A percentile compares a stretch with the other conserved stretches of the same genome.
Conservation (phyloP, 1,284 basidiomycete genomes). For the Apiotrichum veenhuisii region DNA sequence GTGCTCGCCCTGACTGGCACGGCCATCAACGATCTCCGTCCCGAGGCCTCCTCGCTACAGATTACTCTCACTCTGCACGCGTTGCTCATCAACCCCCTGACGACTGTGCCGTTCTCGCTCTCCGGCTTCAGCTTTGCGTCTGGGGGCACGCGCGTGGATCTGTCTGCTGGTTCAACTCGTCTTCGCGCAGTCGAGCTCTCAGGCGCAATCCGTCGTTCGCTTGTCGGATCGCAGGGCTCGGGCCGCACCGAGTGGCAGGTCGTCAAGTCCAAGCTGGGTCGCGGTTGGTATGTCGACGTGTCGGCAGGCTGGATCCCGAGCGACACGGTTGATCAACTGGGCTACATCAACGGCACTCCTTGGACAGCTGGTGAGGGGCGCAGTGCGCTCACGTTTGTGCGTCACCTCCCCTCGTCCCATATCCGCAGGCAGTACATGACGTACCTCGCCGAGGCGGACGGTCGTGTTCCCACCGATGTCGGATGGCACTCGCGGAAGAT, state of each 20-base stretch:
- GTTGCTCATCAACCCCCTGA: constrained; percentile 70
- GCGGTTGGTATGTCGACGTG: constrained; percentile 93
- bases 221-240: constrained; percentile 53
- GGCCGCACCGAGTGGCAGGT: constrained; percentile 68
- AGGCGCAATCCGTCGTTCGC: constrained; percentile 62
- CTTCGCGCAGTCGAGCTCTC: constrained; percentile 86
- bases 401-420: constrained; percentile 53
- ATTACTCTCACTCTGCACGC: constrained; percentile 51
- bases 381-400: constrained; percentile 27
- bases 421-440: constrained; percentile 66
- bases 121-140: constrained; percentile 23
- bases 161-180: constrained; percentile 60
- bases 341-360: constrained; percentile 5
- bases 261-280: constrained; percentile 81
- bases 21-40: constrained; percentile 59
- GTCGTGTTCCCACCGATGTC: constrained; percentile 80
- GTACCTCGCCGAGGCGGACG: constrained; percentile 72
- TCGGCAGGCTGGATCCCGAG: constrained; percentile 69
- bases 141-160: constrained; percentile 34
- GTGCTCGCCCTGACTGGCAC: constrained; percentile 78
- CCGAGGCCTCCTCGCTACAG: constrained; percentile 52
- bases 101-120: constrained; percentile 68
- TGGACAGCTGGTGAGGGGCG: constrained; percentile 6
- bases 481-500: constrained; percentile 97
- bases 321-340: constrained; percentile 13